Evolutionary conservation across 306 rosid species (phyloP).

Genomic region (Sindora glabra): DNA sequence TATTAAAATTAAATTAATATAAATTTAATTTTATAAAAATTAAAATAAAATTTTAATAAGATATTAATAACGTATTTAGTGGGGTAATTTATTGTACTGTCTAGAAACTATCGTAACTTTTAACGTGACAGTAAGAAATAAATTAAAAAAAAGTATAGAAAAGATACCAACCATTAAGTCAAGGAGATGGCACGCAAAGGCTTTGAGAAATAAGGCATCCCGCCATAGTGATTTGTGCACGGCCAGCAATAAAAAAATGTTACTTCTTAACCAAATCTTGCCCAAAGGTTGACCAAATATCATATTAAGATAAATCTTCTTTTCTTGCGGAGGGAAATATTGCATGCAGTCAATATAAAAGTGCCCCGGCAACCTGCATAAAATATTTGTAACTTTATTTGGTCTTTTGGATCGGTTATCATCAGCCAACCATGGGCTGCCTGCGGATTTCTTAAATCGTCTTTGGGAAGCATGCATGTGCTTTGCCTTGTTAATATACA

Average conservation of each 20-base stretch:
- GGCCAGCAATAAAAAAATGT: not conserved
- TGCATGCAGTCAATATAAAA: slow-evolving; percentile 14
- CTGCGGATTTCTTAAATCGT: not conserved
- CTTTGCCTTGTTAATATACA: not conserved
- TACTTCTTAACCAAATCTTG: not conserved
- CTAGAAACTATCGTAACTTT: too few relatives aligned
- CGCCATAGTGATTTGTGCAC: slow-evolving; percentile 7
- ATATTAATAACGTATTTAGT: too few relatives aligned
- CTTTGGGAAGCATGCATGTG: not conserved
- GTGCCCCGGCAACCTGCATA: not conserved
- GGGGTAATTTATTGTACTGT: too few relatives aligned
- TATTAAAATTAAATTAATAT: too few relatives aligned
- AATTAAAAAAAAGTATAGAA: too few relatives aligned
- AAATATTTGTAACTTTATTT: too few relatives aligned
- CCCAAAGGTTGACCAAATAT: slow-evolving; percentile 13
- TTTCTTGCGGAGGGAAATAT: not conserved
- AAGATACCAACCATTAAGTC: not conserved
- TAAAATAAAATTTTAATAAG: too few relatives aligned
- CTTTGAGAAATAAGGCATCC: slow-evolving; percentile 5
- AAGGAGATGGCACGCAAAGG: not conserved
- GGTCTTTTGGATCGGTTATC: not conserved
- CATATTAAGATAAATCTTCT: not conserved
- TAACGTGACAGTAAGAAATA: too few relatives aligned
- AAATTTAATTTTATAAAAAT: too few relatives aligned
- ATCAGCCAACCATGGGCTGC: slow-evolving; percentile 10